Evolutionary conservation across 768 basidiomycete species (phyloP).

Genomic region (Omphalotus guepiniiformis): DNA sequence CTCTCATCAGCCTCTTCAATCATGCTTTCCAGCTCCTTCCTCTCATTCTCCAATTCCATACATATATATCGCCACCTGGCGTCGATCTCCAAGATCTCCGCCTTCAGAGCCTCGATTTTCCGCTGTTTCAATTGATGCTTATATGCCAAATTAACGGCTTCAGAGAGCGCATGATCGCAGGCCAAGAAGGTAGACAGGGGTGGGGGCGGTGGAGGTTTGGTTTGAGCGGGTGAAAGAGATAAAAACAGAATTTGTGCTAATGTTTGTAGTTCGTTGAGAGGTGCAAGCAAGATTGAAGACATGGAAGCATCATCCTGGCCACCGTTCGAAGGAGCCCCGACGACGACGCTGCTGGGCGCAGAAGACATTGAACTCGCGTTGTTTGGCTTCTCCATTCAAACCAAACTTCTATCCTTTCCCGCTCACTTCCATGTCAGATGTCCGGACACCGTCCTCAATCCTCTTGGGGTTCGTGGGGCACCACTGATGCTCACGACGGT

Average conservation of each 20-base stretch:
- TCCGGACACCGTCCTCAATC: slow-evolving; percentile 2
- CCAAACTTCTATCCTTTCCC: no score
- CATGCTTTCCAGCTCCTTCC: slow-evolving; percentile 62
- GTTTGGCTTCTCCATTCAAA: no score
- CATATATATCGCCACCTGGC: slow-evolving; percentile 66
- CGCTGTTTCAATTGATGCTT: slow-evolving; percentile 74
- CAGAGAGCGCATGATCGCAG: slow-evolving; percentile 62
- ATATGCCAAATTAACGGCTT: slow-evolving; percentile 60
- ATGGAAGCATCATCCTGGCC: slow-evolving; percentile 35
- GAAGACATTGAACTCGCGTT: no score
- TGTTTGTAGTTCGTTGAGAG: slow-evolving; percentile 56
- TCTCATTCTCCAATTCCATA: slow-evolving; percentile 58
- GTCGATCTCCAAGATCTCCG: slow-evolving; percentile 68
- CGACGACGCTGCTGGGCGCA: no score
- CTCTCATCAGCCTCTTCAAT: slow-evolving; percentile 75
- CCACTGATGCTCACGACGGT: not conserved
- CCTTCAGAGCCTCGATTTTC: slow-evolving; percentile 65
- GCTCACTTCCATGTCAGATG: no score
- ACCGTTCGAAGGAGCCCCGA: no score
- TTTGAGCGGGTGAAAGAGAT: slow-evolving; percentile 65
- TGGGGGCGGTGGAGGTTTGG: slow-evolving; percentile 59
- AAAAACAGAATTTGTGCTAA: slow-evolving; percentile 69
- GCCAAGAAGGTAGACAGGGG: slow-evolving; percentile 54
- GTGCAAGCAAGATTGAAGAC: slow-evolving; percentile 57
- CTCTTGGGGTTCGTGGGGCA: slow-evolving; percentile 3